Conservation (phyloP, 768 basidiomycete genomes). For the Dendrothele bispora region DNA sequence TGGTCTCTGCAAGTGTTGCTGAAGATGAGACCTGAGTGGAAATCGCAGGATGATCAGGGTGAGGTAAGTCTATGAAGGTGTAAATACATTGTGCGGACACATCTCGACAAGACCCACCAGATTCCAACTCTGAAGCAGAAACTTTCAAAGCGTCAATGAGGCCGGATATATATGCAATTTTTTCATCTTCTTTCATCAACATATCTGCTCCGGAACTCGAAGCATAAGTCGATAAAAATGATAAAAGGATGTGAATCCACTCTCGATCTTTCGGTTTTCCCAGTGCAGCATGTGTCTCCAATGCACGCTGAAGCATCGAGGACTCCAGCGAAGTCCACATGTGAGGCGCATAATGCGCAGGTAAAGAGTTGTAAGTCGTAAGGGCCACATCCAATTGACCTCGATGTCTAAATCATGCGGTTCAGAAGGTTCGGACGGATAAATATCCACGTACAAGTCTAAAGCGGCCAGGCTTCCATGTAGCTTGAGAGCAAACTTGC, state of each 20-base stretch:
- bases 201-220: constrained; percentile 54
- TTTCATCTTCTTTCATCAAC: constrained; percentile 52
- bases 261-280: constrained; percentile 64
- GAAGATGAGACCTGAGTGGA: constrained; percentile 46
- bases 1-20: constrained; percentile 52
- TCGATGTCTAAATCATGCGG: constrained; percentile 53
- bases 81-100: background rate
- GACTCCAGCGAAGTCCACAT: constrained; percentile 80
- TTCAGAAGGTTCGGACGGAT: constrained; percentile 1
- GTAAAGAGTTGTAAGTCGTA: constrained; percentile 74
- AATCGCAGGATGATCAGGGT: constrained; percentile 70
- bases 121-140: constrained; percentile 51
- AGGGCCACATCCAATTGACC: constrained; percentile 62
- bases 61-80: constrained; percentile 54
- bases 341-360: constrained; percentile 82
- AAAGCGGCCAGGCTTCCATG: constrained; percentile 87
- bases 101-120: constrained; percentile 38
- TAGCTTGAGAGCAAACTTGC: constrained; percentile 83
- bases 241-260: constrained; percentile 78
- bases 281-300: constrained; percentile 64
- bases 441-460: constrained; percentile 66
- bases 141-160: constrained; percentile 50
- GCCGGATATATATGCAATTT: constrained; percentile 47
- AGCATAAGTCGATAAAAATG: constrained; percentile 72
- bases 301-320: constrained; percentile 72